Evolutionary conservation across 108 stramenopile species (phyloP).

Genomic region (Halocafeteria seosinensis): DNA sequence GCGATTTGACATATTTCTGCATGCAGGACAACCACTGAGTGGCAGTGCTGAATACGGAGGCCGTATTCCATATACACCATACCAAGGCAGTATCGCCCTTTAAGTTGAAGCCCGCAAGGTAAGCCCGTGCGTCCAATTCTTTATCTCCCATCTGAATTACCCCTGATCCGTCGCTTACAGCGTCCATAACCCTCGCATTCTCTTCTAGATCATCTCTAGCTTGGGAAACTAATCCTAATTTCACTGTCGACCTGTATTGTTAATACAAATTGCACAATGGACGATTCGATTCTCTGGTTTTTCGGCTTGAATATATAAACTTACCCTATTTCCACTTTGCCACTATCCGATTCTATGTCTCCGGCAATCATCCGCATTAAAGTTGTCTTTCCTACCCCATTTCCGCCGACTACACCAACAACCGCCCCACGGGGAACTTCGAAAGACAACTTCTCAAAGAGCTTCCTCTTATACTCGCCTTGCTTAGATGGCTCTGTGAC

Average conservation of each 20-base stretch:
- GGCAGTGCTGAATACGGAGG: too few species aligned
- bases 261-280: too few species aligned
- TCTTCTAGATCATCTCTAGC: slow-evolving; percentile 65
- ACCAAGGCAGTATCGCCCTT: slow-evolving; percentile 55
- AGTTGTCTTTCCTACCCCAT: slow-evolving; percentile 61
- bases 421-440: slow-evolving; percentile 64
- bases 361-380: slow-evolving; percentile 71
- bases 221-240: slow-evolving; percentile 70
- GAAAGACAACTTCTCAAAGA: slow-evolving; percentile 67
- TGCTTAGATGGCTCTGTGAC: background rate
- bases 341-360: slow-evolving; percentile 54
- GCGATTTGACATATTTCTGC: slow-evolving; percentile 60
- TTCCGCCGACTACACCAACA: slow-evolving; percentile 67
- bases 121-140: slow-evolving; percentile 58
- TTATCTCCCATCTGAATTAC: slow-evolving; percentile 62
- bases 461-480: slow-evolving; percentile 30
- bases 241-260: too few species aligned
- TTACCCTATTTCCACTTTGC: slow-evolving; percentile 56
- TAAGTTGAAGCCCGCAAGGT: slow-evolving; percentile 75
- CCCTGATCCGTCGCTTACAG: slow-evolving; percentile 55
- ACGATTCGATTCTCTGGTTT: too few species aligned
- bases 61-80: too few species aligned
- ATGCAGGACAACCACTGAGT: too few species aligned
- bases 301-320: too few species aligned
- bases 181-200: slow-evolving; percentile 66